phyloP scores from a whole-genome alignment of 2,329 filamentous ascomycete genomes.

The Pseudogymnoascus sp. region DNA sequence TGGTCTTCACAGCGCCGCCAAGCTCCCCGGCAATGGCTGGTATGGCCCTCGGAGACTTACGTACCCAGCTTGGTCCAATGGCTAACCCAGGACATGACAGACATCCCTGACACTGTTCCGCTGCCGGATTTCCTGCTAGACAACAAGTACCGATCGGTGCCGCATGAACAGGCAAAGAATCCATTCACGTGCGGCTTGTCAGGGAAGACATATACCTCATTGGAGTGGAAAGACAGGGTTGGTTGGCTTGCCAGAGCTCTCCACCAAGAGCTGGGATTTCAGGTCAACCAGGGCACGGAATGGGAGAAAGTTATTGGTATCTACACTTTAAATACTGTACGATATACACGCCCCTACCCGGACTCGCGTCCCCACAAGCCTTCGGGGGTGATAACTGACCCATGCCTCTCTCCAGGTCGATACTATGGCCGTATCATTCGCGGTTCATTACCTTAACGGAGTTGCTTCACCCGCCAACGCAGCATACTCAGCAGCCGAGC shows the following conservation, averaged over 20 bases:
- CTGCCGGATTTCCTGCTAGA: slow-evolving; percentile 69
- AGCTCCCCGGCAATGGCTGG: not conserved
- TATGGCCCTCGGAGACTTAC: not conserved
- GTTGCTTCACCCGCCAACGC: slow-evolving; percentile 70
- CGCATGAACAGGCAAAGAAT: slow-evolving; percentile 54
- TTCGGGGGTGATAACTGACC: not conserved
- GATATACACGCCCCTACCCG: slow-evolving; percentile 19
- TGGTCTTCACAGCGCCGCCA: not conserved
- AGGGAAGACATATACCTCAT: slow-evolving; percentile 55
- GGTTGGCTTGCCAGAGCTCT: slow-evolving; percentile 60
- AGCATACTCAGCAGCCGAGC: slow-evolving; percentile 61
- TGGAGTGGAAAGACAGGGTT: slow-evolving; percentile 56
- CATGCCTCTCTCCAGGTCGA: slow-evolving; percentile 48
- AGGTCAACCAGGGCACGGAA: slow-evolving; percentile 59
- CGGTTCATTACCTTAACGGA: slow-evolving; percentile 65
- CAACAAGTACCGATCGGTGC: slow-evolving; percentile 58
- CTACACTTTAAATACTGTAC: slow-evolving; percentile 68
- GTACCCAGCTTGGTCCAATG: not conserved
- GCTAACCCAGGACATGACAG: not conserved
- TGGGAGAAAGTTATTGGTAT: slow-evolving; percentile 71
- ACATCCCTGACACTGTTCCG: slow-evolving; percentile 58
- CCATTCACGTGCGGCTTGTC: slow-evolving; percentile 70
- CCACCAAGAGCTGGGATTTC: slow-evolving; percentile 61
- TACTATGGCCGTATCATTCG: slow-evolving; percentile 63
- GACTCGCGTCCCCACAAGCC: not conserved